These are phyloP conservation scores for Moringa oleifera DNA, from an alignment of 345 rosid species.

Conservation along the genomic window DNA sequence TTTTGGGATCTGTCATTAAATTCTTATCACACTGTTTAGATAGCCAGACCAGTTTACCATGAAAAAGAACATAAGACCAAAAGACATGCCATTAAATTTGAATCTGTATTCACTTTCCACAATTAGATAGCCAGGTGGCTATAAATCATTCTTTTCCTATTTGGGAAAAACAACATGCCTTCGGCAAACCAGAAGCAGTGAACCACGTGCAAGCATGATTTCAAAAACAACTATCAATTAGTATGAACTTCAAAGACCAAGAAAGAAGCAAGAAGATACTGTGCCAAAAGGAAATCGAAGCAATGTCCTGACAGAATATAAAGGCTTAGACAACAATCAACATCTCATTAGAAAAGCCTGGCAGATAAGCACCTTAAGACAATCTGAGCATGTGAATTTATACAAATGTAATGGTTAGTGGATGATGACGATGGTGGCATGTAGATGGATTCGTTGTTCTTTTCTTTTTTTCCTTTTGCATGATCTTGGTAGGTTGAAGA, in stretches of 20 bases:
- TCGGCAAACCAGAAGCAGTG: too few species aligned
- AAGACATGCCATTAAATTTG: too few species aligned
- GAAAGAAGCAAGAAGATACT: background rate
- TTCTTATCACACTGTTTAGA: too few species aligned
- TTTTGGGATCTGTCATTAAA: too few species aligned
- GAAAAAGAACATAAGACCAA: too few species aligned
- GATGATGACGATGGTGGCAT: conserved; percentile 14
- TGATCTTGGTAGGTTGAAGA: conserved; percentile 11
- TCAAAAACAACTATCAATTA: background rate
- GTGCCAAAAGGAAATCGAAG: background rate
- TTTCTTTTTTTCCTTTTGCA: conserved; percentile 15
- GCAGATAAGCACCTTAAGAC: conserved; percentile 13
- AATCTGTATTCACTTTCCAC: too few species aligned
- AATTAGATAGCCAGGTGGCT: too few species aligned
- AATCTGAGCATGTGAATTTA: conserved; percentile 20
- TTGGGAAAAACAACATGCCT: too few species aligned
- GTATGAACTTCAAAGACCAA: too few species aligned
- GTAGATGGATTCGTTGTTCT: conserved; percentile 15
- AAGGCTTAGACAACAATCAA: background rate
- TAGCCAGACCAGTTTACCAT: too few species aligned
- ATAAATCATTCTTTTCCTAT: too few species aligned
- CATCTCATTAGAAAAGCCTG: conserved; percentile 5
- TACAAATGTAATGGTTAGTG: conserved; percentile 11
- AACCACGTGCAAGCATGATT: background rate
- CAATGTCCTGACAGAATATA: background rate